Evolutionary conservation across 108 stramenopile species (phyloP).

Genomic region (Discostella stelligeroides): DNA sequence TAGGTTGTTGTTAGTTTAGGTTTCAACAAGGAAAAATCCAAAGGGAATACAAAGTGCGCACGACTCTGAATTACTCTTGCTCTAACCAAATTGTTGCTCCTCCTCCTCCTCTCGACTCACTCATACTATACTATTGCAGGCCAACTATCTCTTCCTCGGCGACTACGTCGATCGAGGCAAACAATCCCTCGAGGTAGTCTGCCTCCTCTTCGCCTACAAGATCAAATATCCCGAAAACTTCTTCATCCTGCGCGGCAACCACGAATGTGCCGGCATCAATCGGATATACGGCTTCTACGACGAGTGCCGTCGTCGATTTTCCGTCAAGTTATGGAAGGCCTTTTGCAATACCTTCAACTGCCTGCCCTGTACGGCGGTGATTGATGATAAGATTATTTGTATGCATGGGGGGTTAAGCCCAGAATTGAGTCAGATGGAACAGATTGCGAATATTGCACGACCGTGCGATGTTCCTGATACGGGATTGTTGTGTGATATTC

Average conservation of each 20-base stretch:
- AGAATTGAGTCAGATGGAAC: conserved; percentile 95
- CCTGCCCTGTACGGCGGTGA: conserved; percentile 96
- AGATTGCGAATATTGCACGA: conserved; percentile 94
- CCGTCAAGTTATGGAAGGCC: conserved; percentile 99
- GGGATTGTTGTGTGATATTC: conserved; percentile 97
- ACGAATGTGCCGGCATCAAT: conserved; percentile 99
- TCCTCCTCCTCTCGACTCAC: conserved; percentile 5
- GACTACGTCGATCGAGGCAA: conserved; percentile 99
- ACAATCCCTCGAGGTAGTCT: conserved; percentile 95
- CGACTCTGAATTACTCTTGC: too few relatives aligned
- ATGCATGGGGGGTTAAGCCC: conserved; percentile 99
- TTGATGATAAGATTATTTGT: conserved; percentile 99
- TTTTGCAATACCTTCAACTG: conserved; percentile 99
- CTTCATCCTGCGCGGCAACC: conserved; percentile 99
- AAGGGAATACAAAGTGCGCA: too few relatives aligned
- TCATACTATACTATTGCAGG: conserved; percentile 64
- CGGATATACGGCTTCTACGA: conserved; percentile 99
- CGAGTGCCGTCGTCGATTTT: conserved; percentile 98
- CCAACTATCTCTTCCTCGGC: conserved; percentile 98
- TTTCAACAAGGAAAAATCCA: too few relatives aligned
- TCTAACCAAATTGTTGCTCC: too few relatives aligned
- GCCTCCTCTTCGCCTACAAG: conserved; percentile 97
- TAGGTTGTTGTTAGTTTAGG: conserved; percentile 50
- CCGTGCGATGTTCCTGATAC: conserved; percentile 99
- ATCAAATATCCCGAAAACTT: conserved; percentile 99